phyloP scores from a whole-genome alignment of 768 basidiomycete genomes.

The Asterophora parasitica region DNA sequence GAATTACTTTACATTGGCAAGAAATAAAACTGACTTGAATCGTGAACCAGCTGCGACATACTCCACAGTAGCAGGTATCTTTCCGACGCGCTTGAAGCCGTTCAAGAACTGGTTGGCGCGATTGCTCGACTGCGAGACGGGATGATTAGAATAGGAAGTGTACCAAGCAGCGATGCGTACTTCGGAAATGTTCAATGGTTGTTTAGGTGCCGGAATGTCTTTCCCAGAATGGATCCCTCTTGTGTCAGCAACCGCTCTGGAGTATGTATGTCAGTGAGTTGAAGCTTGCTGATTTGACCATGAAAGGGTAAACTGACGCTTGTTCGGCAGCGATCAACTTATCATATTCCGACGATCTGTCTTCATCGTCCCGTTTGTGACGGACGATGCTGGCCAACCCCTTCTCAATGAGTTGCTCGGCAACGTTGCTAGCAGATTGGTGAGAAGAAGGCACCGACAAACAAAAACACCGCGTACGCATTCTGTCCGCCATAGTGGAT shows the following conservation, averaged over 20 bases:
- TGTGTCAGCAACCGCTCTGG: slow-evolving; percentile 69
- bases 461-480: slow-evolving; percentile 44
- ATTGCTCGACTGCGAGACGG: slow-evolving; percentile 42
- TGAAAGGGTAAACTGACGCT: slow-evolving; percentile 46
- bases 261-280: slow-evolving; percentile 8
- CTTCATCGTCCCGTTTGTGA: slow-evolving; percentile 93
- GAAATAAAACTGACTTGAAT: slow-evolving; percentile 65
- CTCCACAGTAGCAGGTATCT: slow-evolving; percentile 82
- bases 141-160: background rate
- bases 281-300: background rate
- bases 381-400: slow-evolving; percentile 87
- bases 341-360: slow-evolving; percentile 93
- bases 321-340: slow-evolving; percentile 95
- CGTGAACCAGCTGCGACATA: slow-evolving; percentile 93
- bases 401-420: slow-evolving; percentile 91
- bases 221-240: slow-evolving; percentile 93
- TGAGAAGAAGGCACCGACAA: background rate
- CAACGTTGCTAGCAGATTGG: slow-evolving; percentile 64
- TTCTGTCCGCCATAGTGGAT: slow-evolving; percentile 80
- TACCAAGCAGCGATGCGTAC: slow-evolving; percentile 28
- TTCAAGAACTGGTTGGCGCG: slow-evolving; percentile 87
- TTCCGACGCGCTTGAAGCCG: slow-evolving; percentile 85
- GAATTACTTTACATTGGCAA: background rate
- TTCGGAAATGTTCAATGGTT: slow-evolving; percentile 90
- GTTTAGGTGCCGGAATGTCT: slow-evolving; percentile 73